phyloP scores from a whole-genome alignment of 345 rosid genomes.

The Lagerstroemia speciosa region DNA sequence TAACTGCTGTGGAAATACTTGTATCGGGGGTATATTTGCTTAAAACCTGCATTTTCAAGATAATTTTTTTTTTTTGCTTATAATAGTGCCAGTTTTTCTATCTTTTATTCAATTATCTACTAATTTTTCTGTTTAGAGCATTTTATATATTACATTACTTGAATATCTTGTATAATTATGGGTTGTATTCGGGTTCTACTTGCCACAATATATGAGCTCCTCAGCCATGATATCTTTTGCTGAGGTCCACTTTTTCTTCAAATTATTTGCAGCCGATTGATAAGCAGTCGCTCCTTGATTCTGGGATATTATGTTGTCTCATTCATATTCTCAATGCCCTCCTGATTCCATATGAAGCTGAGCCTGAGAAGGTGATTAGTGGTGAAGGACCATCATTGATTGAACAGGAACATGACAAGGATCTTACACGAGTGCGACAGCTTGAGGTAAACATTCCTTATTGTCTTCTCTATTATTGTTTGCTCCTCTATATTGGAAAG shows the following conservation, averaged over 20 bases:
- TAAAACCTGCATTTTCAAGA: neutral
- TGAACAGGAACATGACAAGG: conserved; percentile 33
- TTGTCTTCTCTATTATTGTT: neutral
- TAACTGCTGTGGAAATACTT: conserved; percentile 83
- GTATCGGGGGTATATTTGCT: conserved; percentile 67
- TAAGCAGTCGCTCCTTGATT: conserved; percentile 94
- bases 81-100: neutral
- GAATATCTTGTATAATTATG: no score
- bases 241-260: conserved; percentile 7
- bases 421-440: conserved; percentile 39
- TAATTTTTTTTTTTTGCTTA: neutral
- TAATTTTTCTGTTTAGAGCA: neutral
- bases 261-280: conserved; percentile 74
- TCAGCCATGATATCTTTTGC: neutral
- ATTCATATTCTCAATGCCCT: conserved; percentile 72
- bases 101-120: neutral
- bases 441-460: conserved; percentile 63
- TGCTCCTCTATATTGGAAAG: neutral
- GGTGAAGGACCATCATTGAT: conserved; percentile 24
- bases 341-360: conserved; percentile 47
- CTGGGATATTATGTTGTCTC: conserved; percentile 97
- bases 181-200: neutral
- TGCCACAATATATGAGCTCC: neutral
- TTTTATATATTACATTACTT: neutral
- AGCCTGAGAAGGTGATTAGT: conserved; percentile 21